These are phyloP conservation scores for Coemansia sp. DNA, from an alignment of 192 early-diverging fungal genomes.

Conservation along the genomic window DNA sequence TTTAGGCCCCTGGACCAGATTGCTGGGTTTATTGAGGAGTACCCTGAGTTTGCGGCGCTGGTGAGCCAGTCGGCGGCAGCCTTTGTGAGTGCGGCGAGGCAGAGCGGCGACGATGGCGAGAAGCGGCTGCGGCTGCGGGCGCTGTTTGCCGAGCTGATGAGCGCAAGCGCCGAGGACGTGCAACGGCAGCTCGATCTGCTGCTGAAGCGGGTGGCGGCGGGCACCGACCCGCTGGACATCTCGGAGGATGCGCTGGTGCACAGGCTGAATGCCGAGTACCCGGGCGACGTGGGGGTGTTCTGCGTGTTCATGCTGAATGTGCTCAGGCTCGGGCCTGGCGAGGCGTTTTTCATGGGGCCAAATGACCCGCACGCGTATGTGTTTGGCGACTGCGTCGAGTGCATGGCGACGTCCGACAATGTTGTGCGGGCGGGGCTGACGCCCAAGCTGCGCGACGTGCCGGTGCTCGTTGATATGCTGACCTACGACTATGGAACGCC, in stretches of 20 bases:
- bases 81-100: constrained; percentile 39
- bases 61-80: constrained; percentile 7
- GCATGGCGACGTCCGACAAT: constrained; percentile 98
- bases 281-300: constrained; percentile 89
- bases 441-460: constrained; percentile 90
- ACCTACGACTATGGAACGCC: constrained; percentile 87
- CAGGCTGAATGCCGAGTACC: constrained; percentile 82
- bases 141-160: constrained; percentile 70
- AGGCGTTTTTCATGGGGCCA: constrained; percentile 94
- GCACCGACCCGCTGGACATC: constrained; percentile 14
- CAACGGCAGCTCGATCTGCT: constrained; percentile 59
- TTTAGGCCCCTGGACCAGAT: constrained; percentile 89
- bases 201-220: constrained; percentile 51
- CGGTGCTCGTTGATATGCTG: constrained; percentile 87
- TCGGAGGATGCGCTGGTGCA: constrained; percentile 67
- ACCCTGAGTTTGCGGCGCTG: constrained; percentile 72
- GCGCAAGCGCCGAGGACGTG: constrained; percentile 51
- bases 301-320: constrained; percentile 91
- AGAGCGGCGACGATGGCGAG: constrained; percentile 25
- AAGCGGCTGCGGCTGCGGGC: constrained; percentile 53
- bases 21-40: constrained; percentile 59
- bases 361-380: constrained; percentile 98
- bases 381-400: constrained; percentile 96
- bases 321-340: constrained; percentile 75
- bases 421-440: constrained; percentile 97